Conservation (phyloP, 2,329 filamentous ascomycete species). For the Lasiodiplodia hormozganensis region DNA sequence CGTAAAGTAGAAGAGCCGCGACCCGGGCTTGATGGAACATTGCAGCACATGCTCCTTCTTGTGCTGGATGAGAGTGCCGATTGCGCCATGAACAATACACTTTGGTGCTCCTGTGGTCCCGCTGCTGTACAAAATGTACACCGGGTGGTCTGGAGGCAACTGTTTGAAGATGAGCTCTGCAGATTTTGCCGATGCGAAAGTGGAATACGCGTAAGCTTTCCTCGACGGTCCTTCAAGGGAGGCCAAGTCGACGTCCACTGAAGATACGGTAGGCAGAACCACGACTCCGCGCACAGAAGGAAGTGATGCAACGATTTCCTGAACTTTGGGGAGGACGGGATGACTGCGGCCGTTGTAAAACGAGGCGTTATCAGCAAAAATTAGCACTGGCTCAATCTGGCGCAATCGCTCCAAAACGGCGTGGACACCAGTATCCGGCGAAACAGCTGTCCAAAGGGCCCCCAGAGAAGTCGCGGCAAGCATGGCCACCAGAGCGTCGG, state of each 20-base stretch:
- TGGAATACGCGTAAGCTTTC: slow-evolving; percentile 45
- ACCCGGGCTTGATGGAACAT: slow-evolving; percentile 75
- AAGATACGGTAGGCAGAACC: slow-evolving; percentile 71
- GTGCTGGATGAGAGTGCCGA: slow-evolving; percentile 91
- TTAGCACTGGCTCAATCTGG: slow-evolving; percentile 81
- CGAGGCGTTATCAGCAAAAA: slow-evolving; percentile 88
- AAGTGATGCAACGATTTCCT: slow-evolving; percentile 74
- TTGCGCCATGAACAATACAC: slow-evolving; percentile 89
- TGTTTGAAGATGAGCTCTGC: slow-evolving; percentile 68
- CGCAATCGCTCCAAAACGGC: slow-evolving; percentile 86
- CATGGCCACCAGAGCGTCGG: slow-evolving; percentile 86
- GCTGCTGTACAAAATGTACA: slow-evolving; percentile 93
- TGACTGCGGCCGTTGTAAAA: slow-evolving; percentile 92
- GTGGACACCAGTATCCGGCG: slow-evolving; percentile 88
- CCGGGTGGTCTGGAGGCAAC: slow-evolving; percentile 82
- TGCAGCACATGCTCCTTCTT: slow-evolving; percentile 96
- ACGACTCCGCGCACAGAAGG: slow-evolving; percentile 73
- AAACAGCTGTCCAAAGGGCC: slow-evolving; percentile 91
- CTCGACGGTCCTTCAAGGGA: slow-evolving; percentile 47
- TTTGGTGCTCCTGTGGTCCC: slow-evolving; percentile 90
- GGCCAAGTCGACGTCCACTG: slow-evolving; percentile 49
- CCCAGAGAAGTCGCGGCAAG: slow-evolving; percentile 82
- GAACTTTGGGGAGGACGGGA: slow-evolving; percentile 78
- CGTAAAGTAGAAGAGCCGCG: slow-evolving; percentile 89
- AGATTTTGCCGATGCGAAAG: slow-evolving; percentile 36